Conservation (phyloP, 208 protist genomes). For the Crithidia thermophila region DNA sequence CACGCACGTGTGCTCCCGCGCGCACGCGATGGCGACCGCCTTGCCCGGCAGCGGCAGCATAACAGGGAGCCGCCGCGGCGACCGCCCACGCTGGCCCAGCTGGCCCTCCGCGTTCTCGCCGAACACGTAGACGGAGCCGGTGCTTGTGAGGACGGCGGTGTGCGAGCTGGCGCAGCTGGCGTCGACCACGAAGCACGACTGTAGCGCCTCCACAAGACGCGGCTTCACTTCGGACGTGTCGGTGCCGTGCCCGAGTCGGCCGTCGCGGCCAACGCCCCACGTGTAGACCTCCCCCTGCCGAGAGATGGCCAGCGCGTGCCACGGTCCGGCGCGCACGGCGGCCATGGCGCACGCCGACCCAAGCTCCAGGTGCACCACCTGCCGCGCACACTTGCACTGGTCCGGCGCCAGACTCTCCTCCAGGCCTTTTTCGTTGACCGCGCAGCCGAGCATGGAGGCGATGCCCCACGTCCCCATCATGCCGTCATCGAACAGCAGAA, state of each 20-base stretch:
- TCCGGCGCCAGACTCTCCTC: constrained; percentile 35
- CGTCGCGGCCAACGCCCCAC: constrained; percentile 63
- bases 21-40: constrained; percentile 64
- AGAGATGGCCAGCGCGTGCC: constrained; percentile 66
- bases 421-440: constrained; percentile 20
- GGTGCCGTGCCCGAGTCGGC: constrained; percentile 70
- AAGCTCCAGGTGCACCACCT: constrained; percentile 29
- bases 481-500: constrained; percentile 53
- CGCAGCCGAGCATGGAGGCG: constrained; percentile 49
- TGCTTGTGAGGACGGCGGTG: constrained; percentile 58
- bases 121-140: constrained; percentile 72
- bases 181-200: constrained; percentile 39
- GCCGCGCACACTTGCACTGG: constrained; percentile 37
- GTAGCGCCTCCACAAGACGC: constrained; percentile 51
- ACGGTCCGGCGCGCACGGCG: constrained; percentile 54
- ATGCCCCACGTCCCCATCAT: constrained; percentile 63
- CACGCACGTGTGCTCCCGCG: constrained; percentile 61
- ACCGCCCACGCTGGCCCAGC: constrained; percentile 48
- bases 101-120: constrained; percentile 67
- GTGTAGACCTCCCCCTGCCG: constrained; percentile 58
- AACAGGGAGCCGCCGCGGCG: constrained; percentile 31
- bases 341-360: constrained; percentile 1
- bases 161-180: constrained; percentile 67
- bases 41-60: constrained; percentile 42
- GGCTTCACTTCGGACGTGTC: constrained; percentile 41